Base-by-base conservation (phyloP, 768 basidiomycete genomes). In the Heimioporus sp. region DNA sequence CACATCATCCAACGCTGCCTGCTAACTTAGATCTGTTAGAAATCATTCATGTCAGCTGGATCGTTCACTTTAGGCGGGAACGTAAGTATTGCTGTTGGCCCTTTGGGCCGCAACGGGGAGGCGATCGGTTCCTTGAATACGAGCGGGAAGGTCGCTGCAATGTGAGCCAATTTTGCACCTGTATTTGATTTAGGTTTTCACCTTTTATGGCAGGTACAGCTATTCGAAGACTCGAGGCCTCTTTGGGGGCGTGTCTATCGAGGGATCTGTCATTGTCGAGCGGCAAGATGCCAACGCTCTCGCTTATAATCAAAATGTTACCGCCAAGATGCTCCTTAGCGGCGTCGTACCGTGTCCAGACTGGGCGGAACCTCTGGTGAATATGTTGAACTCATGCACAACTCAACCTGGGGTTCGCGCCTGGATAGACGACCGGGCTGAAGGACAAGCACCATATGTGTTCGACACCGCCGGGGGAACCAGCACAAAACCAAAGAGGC, bases 41-140 rank as follows among this genome's bases (percentile, higher is more conserved):
- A 74, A 70, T 85, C 88, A 2, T 98, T 99, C 72, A 98, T 98
- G 96, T 80, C 93, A 12, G 87, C 93, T 15, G 96, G 97, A 9
- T 90, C 87, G 8, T 66, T 99, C 52, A 93, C 90, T 3, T 73
- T 97, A 3, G 95, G 95, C 17, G 94, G 94, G 13, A 96, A 94
- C 64, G 73, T 95, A 70, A 93, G 92, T 55, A 73, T 92, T 40
- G 87, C 95, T 10, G 77, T 97, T 1, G 96, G 96, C 3, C 96
- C 96, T 10, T 73, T 98, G 1, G 96, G 96, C 19, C 85, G 96
- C 28, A 98, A 93, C 63, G 91, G 90, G 41, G 96, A 98, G 73
- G 96, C 93, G 4, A 77, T 77, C 3, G 94, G 92, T 16, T 76
- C 91, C 0, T 57, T 98, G 41, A 97, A 84, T 62, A 79, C 89